Base-by-base conservation (phyloP, 352 stramenopile genomes). In the Globisporangium emineosum region DNA sequence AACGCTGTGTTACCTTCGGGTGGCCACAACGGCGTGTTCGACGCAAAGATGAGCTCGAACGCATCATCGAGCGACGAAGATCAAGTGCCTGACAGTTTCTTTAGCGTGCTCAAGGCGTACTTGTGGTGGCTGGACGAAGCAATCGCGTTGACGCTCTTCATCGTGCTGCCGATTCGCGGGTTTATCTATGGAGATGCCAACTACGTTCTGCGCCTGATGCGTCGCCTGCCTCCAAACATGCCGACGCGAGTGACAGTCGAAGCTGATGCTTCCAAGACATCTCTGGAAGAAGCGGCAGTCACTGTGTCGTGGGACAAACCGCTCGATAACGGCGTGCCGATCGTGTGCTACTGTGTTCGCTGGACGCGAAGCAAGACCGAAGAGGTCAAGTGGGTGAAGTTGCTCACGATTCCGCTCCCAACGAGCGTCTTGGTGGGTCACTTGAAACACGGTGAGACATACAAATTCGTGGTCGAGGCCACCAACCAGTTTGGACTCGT, bases 81-180 rank as follows among this genome's bases (percentile, higher is more conserved):
- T 56, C 13, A 43, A 0, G 1, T 10, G 8, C 19, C 62, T 7
- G 62, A 67, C 53, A 61, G 73, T n/a, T 35, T 81, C 25, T 80
- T 83, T 52, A 67, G 69, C 9, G 37, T 85, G 49, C 61, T 93
- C 30, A 90, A 87, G 59, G 74, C 76, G 19, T 91, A 91, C 63
- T 70, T 92, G 33, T 94, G 85, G 83, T 94, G 86, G 86, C 72
- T 94, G n/a, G 83, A 94, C 54, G 86, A 94, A 59, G 83, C 79
- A 3, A 89, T 94, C 49, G 75, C 83, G 23, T 69, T 94, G 13
- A 82, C 84, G 19, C 56, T 91, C 19, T 82, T 94, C 51, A 72
- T 93, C 29, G 77, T 91, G 61, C 71, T 93, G 17, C 86, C 85
- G 7, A 86, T 94, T 52, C 84, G 86, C 35, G 81, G 83, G 25